Evolutionary conservation across 768 basidiomycete genomes (phyloP).

Genomic region (Porpolomopsis calyptriformis): DNA sequence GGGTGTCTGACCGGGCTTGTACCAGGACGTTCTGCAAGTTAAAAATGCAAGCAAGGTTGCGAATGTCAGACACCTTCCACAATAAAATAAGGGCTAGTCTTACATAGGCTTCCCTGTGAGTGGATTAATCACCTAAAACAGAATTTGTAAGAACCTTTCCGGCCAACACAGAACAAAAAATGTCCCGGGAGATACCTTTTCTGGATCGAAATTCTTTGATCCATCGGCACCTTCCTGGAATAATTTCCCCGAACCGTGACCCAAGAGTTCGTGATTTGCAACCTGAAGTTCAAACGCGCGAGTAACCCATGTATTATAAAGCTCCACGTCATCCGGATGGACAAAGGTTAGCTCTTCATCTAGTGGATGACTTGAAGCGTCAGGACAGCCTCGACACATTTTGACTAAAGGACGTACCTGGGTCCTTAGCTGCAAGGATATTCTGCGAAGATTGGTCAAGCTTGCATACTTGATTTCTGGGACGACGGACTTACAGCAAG

Average conservation of each 20-base stretch:
- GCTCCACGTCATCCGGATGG: slow-evolving; percentile 61
- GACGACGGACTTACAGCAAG: slow-evolving; percentile 44
- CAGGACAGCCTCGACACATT: neutral
- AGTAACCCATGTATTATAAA: slow-evolving; percentile 72
- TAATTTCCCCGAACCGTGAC: slow-evolving; percentile 77
- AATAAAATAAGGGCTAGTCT: slow-evolving; percentile 14
- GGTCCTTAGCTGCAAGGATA: slow-evolving; percentile 79
- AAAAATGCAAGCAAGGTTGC: neutral
- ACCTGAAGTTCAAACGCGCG: slow-evolving; percentile 81
- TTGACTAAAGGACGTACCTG: slow-evolving; percentile 36
- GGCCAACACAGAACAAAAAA: neutral
- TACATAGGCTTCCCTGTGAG: slow-evolving; percentile 69
- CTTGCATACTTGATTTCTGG: neutral
- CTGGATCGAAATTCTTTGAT: slow-evolving; percentile 70
- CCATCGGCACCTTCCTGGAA: slow-evolving; percentile 72
- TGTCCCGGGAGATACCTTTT: slow-evolving; percentile 31
- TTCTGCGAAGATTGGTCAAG: slow-evolving; percentile 34
- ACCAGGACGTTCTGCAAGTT: slow-evolving; percentile 61
- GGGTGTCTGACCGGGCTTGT: slow-evolving; percentile 77
- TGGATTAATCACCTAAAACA: slow-evolving; percentile 60
- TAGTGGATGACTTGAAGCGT: slow-evolving; percentile 18
- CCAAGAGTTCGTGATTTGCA: slow-evolving; percentile 82
- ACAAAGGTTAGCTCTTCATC: slow-evolving; percentile 77
- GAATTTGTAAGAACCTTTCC: neutral
- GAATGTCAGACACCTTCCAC: neutral